Evolutionary conservation across 75 land plant species (phyloP).

Genomic region (Pinus tabuliformis): DNA sequence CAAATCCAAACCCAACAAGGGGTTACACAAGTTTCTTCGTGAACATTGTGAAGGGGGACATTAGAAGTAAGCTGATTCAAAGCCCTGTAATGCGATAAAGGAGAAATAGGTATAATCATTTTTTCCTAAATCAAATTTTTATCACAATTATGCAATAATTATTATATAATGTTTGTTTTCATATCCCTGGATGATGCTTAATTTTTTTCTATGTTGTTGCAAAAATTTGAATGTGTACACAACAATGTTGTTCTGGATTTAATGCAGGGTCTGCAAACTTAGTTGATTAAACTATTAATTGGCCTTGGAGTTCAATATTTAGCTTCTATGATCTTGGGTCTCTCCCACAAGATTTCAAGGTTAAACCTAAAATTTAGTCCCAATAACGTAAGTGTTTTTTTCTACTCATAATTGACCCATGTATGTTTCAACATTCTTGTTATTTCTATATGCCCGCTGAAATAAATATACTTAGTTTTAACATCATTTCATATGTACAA

Average conservation of each 20-base stretch:
- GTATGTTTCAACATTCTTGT: neutral
- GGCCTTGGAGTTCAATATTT: slow-evolving; percentile 64
- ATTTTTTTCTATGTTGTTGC: slow-evolving; percentile 10
- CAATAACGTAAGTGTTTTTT: slow-evolving; percentile 58
- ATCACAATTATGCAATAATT: neutral
- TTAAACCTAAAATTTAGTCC: slow-evolving; percentile 74
- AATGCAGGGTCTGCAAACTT: slow-evolving; percentile 81
- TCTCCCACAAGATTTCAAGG: slow-evolving; percentile 48
- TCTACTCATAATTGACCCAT: neutral
- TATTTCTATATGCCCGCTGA: neutral
- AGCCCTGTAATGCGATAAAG: slow-evolving; percentile 84
- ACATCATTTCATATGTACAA: neutral
- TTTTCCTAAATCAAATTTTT: neutral
- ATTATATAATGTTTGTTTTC: neutral
- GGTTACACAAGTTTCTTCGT: slow-evolving; percentile 39
- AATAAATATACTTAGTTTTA: neutral
- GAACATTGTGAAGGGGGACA: slow-evolving; percentile 54
- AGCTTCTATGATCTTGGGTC: slow-evolving; percentile 91
- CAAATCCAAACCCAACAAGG: slow-evolving; percentile 68
- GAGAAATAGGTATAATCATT: slow-evolving; percentile 64
- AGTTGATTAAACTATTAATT: slow-evolving; percentile 22
- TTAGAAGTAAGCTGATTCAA: slow-evolving; percentile 89
- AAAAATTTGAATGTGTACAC: slow-evolving; percentile 91
- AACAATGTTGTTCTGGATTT: slow-evolving; percentile 80
- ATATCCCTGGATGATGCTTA: neutral